Evolutionary conservation across 176 grass and related monocot species (phyloP), one percentile per base, ranked within the genome.

Genomic region (Melocanna baccifera): DNA sequence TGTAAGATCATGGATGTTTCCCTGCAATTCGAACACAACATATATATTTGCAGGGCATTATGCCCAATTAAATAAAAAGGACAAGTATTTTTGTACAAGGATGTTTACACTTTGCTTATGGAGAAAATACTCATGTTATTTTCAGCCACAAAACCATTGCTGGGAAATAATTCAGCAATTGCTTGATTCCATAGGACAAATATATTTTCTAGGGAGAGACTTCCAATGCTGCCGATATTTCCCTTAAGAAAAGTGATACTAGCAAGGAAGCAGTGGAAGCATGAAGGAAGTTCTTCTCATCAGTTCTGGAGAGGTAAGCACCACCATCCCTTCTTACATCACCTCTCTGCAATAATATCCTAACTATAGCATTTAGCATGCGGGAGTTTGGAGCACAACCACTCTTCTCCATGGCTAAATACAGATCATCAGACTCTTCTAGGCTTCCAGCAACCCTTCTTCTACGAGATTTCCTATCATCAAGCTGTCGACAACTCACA

Each of bases 281-380:
- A 15, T 62, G 28, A 39, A 51, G 20, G 20, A 12, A 6, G 18
- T 34, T 47, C 3, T 37, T 62, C 28, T 73, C 8, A 12, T 74
- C 41, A 73, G 63, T 62, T 74, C 37, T 83, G 4, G 4, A 8
- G 57, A 83, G 81, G 20, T 74, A 74, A 19, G 1, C 5, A 12
- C 26, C 56, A 34, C 32, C 3, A 26, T 12, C 69, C 28, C 15
- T 73, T 0, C 0, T 4, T 48, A 74, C 3, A 12, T 62, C 81
- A 1, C 42, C 28, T 74, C 2, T 64, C 0, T 19, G 1, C 4
- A 50, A 18, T 16, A 63, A 5, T 13, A 7, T 36, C 5, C 69
- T 63, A 63, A 83, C 81, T 20, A 84, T 10, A 85, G 58, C 20
- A 84, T 84, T 84, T 7, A 84, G 34, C 71, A 67, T 14, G 13